Evolutionary conservation across 2,329 filamentous ascomycete species (phyloP).

Genomic region (Aspergillus sp.): DNA sequence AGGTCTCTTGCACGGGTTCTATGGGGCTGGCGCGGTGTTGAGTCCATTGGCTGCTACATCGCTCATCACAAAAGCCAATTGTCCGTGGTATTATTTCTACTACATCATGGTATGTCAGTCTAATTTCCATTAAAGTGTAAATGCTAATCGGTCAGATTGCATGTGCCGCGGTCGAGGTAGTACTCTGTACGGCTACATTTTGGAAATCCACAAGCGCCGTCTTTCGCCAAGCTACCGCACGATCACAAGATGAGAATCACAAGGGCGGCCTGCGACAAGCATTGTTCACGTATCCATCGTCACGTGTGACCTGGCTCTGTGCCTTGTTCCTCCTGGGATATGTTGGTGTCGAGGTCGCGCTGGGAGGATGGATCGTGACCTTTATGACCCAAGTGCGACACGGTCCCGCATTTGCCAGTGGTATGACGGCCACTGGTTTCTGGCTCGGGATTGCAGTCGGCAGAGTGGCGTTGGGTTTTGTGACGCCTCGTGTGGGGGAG

Average conservation of each 20-base stretch:
- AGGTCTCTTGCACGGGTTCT: constrained; percentile 66
- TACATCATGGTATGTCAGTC: constrained; percentile 60
- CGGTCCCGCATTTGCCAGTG: constrained; percentile 62
- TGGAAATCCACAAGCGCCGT: constrained; percentile 16
- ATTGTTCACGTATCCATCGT: constrained; percentile 15
- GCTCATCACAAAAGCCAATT: constrained; percentile 57
- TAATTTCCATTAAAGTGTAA: background rate
- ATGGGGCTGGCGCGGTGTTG: constrained; percentile 64
- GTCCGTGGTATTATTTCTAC: constrained; percentile 68
- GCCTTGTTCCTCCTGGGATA: constrained; percentile 69
- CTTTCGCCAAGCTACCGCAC: constrained; percentile 9
- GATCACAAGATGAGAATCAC: constrained; percentile 5
- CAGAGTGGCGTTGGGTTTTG: constrained; percentile 64
- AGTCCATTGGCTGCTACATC: constrained; percentile 64
- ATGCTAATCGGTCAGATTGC: constrained; percentile 12
- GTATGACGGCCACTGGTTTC: constrained; percentile 71
- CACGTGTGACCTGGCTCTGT: constrained; percentile 21
- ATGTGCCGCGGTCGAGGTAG: constrained; percentile 21
- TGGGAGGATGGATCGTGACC: constrained; percentile 75
- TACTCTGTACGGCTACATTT: constrained; percentile 14
- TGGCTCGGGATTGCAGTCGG: constrained; percentile 78
- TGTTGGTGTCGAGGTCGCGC: constrained; percentile 63
- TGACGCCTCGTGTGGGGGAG: constrained; percentile 63
- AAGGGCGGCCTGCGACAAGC: constrained; percentile 16
- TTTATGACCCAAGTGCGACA: constrained; percentile 78